phyloP scores from a whole-genome alignment of 2,329 filamentous ascomycete genomes.

The Pseudogymnoascus sp. region DNA sequence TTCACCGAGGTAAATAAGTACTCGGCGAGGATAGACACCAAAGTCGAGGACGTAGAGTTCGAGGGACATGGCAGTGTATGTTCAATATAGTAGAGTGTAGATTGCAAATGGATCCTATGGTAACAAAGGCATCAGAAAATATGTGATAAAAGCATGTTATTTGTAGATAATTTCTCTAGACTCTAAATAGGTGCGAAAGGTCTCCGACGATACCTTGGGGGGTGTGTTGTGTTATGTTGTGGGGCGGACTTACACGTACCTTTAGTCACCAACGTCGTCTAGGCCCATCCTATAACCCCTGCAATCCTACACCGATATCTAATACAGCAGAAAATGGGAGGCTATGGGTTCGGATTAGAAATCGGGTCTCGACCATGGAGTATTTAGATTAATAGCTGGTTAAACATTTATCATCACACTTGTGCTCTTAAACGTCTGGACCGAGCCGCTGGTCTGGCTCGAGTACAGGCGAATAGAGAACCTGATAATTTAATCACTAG shows the following conservation, averaged over 20 bases:
- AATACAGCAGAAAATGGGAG: background rate
- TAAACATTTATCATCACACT: background rate
- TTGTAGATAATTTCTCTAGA: background rate
- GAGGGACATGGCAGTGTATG: constrained; percentile 1
- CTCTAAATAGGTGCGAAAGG: background rate
- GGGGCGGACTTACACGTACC: background rate
- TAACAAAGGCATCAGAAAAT: background rate
- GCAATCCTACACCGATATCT: background rate
- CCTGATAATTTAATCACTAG: too few relatives aligned
- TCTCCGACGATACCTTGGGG: background rate
- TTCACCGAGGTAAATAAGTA: constrained; percentile 12
- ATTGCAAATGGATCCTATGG: background rate
- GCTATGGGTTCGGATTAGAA: background rate
- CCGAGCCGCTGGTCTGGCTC: too few relatives aligned
- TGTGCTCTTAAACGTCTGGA: background rate
- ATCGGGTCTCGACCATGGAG: background rate
- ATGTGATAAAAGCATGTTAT: background rate
- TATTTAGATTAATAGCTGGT: background rate
- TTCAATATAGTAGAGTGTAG: background rate
- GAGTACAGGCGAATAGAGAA: too few relatives aligned
- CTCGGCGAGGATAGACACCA: constrained; percentile 12
- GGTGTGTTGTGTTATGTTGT: background rate
- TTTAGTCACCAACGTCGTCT: background rate
- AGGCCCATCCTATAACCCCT: background rate
- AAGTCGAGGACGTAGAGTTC: constrained; percentile 13